Base-by-base conservation (phyloP, 768 basidiomycete species). In the Rossbeevera mucosa region DNA sequence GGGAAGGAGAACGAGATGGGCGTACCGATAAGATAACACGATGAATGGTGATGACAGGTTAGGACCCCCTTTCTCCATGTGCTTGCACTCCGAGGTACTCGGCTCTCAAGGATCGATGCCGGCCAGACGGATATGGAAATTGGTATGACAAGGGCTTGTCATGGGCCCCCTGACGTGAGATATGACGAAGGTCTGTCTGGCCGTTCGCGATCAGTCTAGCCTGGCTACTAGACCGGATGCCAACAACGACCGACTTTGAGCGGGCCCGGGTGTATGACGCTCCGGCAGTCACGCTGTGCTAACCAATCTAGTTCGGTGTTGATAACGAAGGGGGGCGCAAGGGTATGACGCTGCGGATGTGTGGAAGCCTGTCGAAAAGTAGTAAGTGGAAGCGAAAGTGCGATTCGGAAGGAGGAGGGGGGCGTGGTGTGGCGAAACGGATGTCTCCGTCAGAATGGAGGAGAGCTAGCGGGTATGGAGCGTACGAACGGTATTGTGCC, bases 21-120 rank as follows among this genome's bases (percentile, higher is more conserved):
- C n/a, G 43, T 7, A n/a, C 38, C 45, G 59, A 66, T 64, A 63
- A 63, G 59, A 64, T 63, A 43, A 54, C 47, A 33, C 33, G 8
- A 8, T 36, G 33, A n/a, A 36, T 36, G 33, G 14, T 8, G 31
- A 36, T 3, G n/a, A 36, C 18, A 11, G 9, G 33, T 42, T 36
- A 52, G 20, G 33, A 36, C 33, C 33, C 33, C 33, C 8, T 13
- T 31, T 36, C 26, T 30, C 16, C 50, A 48, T 48, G 43, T 21
- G 48, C 22, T n/a, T 46, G 29, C 24, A 20, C 30, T 41, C 63
- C 63, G 64, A 51, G 24, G 33, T 25, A 42, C 33, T 25, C 64
- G 56, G 29, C 20, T 22, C 31, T 33, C 31, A 8, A 33, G 31
- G n/a, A 33, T 33, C 31, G 51, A 49, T 47, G 53, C 52, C 26